These are phyloP conservation scores for Phytophthora parvispora DNA, from an alignment of 352 stramenopile genomes.

Conservation along the genomic window DNA sequence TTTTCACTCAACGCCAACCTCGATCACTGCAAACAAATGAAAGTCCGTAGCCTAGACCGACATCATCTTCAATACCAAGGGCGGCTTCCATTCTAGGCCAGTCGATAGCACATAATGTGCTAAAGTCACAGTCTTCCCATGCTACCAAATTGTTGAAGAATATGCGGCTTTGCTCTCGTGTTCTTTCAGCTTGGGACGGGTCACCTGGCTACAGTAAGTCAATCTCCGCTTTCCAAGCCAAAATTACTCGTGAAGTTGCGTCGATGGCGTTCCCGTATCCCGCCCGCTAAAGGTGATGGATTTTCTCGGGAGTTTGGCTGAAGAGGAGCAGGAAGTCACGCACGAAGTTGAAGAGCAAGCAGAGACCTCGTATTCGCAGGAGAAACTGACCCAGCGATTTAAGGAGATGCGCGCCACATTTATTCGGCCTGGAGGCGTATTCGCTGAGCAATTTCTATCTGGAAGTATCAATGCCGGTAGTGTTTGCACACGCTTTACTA, in stretches of 20 bases:
- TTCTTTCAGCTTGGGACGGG: no score
- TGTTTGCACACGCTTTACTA: background rate
- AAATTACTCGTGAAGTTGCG: background rate
- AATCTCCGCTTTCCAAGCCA: no score
- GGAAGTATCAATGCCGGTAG: background rate
- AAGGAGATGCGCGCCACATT: conserved; percentile 23
- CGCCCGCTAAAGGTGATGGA: conserved; percentile 9
- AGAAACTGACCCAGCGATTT: conserved; percentile 30
- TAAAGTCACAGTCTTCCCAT: no score
- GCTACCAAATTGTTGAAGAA: no score
- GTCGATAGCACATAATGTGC: no score
- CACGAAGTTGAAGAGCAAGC: conserved; percentile 3
- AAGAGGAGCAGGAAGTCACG: conserved; percentile 2
- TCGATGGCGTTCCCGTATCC: conserved; percentile 19
- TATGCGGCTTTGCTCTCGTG: no score
- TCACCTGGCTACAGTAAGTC: no score
- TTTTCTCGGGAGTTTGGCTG: conserved; percentile 3
- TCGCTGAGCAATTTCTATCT: conserved; percentile 16
- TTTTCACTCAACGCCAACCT: no score
- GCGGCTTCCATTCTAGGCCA: no score
- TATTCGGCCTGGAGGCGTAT: conserved; percentile 20
- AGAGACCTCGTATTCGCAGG: conserved; percentile 3
- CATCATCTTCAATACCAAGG: no score
- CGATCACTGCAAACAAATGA: no score
- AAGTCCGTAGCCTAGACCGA: no score